Evolutionary conservation across 192 early-diverging fungal genomes (phyloP).

Genomic region (Entophlyctis luteolus): DNA sequence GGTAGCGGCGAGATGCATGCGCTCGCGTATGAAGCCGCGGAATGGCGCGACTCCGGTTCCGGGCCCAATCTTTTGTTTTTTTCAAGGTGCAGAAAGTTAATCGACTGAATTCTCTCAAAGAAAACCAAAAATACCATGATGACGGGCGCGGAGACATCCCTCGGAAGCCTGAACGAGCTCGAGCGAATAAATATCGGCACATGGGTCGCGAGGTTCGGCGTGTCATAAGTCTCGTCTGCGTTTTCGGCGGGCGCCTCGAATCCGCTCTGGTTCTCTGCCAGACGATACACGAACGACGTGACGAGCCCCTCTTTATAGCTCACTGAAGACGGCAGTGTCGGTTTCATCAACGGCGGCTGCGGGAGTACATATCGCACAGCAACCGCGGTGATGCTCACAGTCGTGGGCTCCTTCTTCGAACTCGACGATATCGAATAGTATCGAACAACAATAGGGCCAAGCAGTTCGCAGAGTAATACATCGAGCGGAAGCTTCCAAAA

Average conservation of each 20-base stretch:
- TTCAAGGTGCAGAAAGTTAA: too few relatives aligned
- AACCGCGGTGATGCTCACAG: conserved; percentile 81
- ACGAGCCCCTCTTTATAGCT: conserved; percentile 67
- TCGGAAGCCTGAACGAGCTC: conserved; percentile 87
- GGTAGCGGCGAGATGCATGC: conserved; percentile 55
- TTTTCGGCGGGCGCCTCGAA: neutral
- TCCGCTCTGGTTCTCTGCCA: conserved; percentile 43
- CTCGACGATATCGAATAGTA: conserved; percentile 98
- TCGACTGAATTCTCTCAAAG: neutral
- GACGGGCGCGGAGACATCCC: conserved; percentile 70
- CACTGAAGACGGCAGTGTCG: conserved; percentile 6
- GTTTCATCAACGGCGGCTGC: neutral
- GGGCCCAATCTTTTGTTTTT: conserved; percentile 70
- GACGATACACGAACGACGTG: conserved; percentile 80
- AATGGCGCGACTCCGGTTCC: conserved; percentile 99
- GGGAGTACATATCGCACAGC: conserved; percentile 75
- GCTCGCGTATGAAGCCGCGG: conserved; percentile 92
- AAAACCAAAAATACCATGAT: conserved; percentile 62
- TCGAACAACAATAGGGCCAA: conserved; percentile 78
- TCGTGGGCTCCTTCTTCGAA: conserved; percentile 68
- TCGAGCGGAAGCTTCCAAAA: conserved; percentile 66
- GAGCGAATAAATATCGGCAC: conserved; percentile 86
- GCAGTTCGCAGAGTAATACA: conserved; percentile 71
- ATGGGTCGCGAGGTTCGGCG: conserved; percentile 42
- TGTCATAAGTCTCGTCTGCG: conserved; percentile 24